Base-by-base conservation (phyloP, 1,139 yeast genomes). In the Meyerozyma elateridarum region DNA sequence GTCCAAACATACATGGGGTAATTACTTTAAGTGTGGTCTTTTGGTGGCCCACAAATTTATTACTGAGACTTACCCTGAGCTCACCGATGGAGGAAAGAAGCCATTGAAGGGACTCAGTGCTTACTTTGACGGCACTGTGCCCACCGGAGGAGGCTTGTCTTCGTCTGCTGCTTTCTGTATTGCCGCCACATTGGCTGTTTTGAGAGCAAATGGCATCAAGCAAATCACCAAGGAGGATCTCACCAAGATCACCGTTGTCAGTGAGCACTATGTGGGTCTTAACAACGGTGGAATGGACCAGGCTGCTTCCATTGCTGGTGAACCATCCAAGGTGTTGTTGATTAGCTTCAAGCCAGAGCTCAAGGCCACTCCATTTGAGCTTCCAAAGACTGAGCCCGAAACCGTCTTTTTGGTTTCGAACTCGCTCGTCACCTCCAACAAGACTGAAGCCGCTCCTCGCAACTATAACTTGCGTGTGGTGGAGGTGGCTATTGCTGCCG, bases 261-360 rank as follows among this genome's bases (percentile, higher is more conserved):
- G 81, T 31, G 89, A 81, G 49, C 85, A 80, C 55, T 77, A 75
- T 36, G 76, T 81, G 28, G 89, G 89, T 15, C 82, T 81, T 34
- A 80, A 79, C 50, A 76, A 80, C 27, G 89, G 89, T 15, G 89
- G 89, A 27, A 74, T 81, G 84, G 89, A 81, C 51, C 89, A 81
- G 56, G 70, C 82, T 40, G 88, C 89, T 3, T 73, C 83, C 2
- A 69, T 81, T 15, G 79, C 73, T 45, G 88, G 88, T n/a, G 76
- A 73, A 44, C 61, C 56, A 28, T 69, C 66, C 38, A 75, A 79
- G 43, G 83, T 82, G 2, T 54, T 81, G 38, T 67, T 73, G 41
- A 77, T 81, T 27, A 75, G 74, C 40, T 81, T 80, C 56, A 68
- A 70, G 40, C 89, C 89, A 2, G 55, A 64, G 37, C 61, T 81